phyloP scores from a whole-genome alignment of 805 yeast genomes.

The Ogataea angusta region DNA sequence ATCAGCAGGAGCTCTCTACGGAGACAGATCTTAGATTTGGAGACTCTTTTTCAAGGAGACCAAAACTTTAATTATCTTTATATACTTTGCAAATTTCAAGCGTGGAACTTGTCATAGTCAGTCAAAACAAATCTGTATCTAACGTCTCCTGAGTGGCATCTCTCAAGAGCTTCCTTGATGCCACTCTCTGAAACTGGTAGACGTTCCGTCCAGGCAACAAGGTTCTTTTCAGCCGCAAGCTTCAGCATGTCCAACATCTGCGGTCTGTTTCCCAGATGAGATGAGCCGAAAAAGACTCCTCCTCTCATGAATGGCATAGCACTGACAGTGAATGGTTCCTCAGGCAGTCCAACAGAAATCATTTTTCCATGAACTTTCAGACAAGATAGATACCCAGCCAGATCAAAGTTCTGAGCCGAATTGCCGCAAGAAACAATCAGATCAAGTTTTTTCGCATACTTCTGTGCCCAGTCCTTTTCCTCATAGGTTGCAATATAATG shows the following conservation, averaged over 20 bases:
- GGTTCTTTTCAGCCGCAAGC: constrained; percentile 54
- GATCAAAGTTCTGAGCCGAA: constrained; percentile 4
- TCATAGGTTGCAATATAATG: constrained; percentile 48
- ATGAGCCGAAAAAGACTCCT: constrained; percentile 55
- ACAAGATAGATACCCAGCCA: constrained; percentile 48
- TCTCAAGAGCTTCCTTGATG: constrained; percentile 52
- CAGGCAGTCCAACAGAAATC: constrained; percentile 39
- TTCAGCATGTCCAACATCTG: constrained; percentile 68
- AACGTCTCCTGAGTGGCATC: constrained; percentile 53
- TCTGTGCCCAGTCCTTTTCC: constrained; percentile 34
- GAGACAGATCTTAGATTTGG: constrained; percentile 15
- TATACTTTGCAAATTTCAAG: not conserved
- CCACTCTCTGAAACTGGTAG: constrained; percentile 51
- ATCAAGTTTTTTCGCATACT: constrained; percentile 39
- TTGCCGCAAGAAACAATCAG: constrained; percentile 36
- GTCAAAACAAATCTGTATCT: constrained; percentile 63
- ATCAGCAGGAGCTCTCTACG: constrained; percentile 19
- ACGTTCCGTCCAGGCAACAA: constrained; percentile 62
- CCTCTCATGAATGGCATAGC: constrained; percentile 32
- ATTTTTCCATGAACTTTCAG: constrained; percentile 59
- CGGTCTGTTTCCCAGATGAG: constrained; percentile 56
- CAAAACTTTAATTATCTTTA: not conserved
- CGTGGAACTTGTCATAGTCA: constrained; percentile 40
- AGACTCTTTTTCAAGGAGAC: not conserved
- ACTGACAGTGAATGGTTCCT: constrained; percentile 12